Conservation (phyloP, 177 flowering plant genomes). For the Vitis hybrid region DNA sequence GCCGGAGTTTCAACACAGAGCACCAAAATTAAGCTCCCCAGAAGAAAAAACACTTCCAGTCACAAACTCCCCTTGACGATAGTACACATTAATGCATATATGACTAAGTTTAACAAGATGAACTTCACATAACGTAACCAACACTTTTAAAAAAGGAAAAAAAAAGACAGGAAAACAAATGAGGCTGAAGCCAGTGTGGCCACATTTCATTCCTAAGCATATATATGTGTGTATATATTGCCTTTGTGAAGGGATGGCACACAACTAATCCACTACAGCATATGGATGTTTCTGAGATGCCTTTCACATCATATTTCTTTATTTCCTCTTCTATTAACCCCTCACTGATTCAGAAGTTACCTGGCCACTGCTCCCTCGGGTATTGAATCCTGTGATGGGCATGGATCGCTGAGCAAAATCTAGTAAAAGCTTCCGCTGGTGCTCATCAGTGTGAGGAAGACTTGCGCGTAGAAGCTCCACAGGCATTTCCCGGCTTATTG, state of each 20-base stretch:
- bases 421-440: conserved; percentile 21
- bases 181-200: neutral
- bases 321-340: conserved; percentile 23
- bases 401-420: conserved; percentile 30
- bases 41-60: conserved; percentile 25
- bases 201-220: neutral
- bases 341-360: conserved; percentile 61
- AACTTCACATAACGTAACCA: neutral
- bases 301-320: neutral
- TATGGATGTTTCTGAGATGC: neutral
- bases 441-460: conserved; percentile 28
- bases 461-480: conserved; percentile 33
- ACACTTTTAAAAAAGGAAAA: neutral
- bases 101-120: neutral
- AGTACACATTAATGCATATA: conserved; percentile 20
- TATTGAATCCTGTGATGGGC: conserved; percentile 18
- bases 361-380: conserved; percentile 35
- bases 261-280: neutral
- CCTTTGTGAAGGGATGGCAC: neutral
- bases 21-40: conserved; percentile 44
- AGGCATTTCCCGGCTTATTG: conserved; percentile 29
- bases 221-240: neutral
- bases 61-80: conserved; percentile 17
- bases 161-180: conserved; percentile 1
- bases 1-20: conserved; percentile 30